Evolutionary conservation across 306 rosid species (phyloP).

Genomic region (Citrullus amarus): DNA sequence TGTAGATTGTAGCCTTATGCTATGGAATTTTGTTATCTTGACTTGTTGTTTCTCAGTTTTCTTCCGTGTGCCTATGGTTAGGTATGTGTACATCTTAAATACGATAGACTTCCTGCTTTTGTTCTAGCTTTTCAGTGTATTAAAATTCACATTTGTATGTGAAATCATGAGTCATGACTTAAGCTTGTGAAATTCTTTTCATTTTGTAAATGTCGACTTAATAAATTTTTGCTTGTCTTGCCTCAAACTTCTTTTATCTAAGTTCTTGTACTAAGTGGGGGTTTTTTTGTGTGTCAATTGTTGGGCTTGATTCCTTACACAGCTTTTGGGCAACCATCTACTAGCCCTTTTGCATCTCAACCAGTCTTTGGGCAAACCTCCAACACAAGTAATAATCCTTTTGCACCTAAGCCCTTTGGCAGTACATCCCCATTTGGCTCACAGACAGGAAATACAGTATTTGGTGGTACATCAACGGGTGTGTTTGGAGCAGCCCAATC

Average conservation of each 20-base stretch:
- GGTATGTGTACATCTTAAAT: background rate
- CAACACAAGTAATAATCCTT: slow-evolving; percentile 53
- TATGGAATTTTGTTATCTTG: background rate
- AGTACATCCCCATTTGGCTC: slow-evolving; percentile 66
- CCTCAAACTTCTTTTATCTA: background rate
- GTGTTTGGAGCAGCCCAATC: slow-evolving; percentile 77
- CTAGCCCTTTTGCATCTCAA: slow-evolving; percentile 77
- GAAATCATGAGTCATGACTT: background rate
- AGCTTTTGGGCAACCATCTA: slow-evolving; percentile 88
- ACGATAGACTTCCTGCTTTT: background rate
- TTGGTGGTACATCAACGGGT: slow-evolving; percentile 88
- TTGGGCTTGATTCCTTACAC: slow-evolving; percentile 12
- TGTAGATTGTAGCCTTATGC: background rate
- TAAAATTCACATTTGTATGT: background rate
- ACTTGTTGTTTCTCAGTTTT: background rate
- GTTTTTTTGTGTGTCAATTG: background rate
- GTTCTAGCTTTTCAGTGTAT: background rate
- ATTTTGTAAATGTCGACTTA: background rate
- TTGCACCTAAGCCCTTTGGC: slow-evolving; percentile 79
- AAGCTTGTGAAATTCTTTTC: background rate
- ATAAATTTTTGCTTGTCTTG: background rate
- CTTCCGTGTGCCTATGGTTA: background rate
- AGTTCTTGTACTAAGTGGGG: background rate
- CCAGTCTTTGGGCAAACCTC: slow-evolving; percentile 63
- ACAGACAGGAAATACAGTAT: slow-evolving; percentile 48